Evolutionary conservation across 2,329 filamentous ascomycete species (phyloP).

Genomic region (Colletotrichum limetticola): DNA sequence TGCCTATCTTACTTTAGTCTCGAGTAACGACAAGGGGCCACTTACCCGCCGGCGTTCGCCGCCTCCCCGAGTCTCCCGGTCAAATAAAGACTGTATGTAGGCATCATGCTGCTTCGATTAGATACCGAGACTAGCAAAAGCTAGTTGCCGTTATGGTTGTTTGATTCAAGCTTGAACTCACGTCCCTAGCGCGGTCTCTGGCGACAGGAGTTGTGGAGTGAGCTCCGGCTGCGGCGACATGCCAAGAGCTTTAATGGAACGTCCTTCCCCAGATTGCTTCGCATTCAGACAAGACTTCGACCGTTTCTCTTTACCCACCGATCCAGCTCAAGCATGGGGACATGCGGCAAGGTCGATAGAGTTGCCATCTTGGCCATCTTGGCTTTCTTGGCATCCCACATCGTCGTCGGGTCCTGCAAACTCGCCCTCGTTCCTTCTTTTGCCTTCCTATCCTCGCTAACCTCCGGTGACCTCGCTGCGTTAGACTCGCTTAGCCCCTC

Average conservation of each 20-base stretch:
- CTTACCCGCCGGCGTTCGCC: constrained; percentile 1
- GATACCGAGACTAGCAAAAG: neutral
- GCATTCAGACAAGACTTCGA: neutral
- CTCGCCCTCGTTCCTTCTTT: constrained; percentile 11
- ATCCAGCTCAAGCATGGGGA: neutral
- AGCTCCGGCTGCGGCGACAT: neutral
- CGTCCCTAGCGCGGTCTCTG: neutral
- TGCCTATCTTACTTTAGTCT: neutral
- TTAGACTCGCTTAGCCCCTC: constrained; percentile 1
- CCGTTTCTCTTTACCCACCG: neutral
- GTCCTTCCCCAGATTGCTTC: constrained; percentile 22
- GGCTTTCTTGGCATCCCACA: neutral
- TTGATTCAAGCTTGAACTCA: neutral
- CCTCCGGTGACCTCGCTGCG: neutral
- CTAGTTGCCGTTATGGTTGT: neutral
- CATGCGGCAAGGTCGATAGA: neutral
- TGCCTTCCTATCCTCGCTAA: constrained; percentile 18
- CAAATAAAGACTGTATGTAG: too few species aligned
- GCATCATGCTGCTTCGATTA: neutral
- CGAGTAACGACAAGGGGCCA: too few species aligned
- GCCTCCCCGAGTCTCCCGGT: neutral
- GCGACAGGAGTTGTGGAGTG: neutral
- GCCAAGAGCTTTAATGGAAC: constrained; percentile 27
- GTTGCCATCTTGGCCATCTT: neutral
- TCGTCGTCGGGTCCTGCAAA: neutral